These are phyloP conservation scores for Phylloporus scabripes DNA, from an alignment of 768 basidiomycete genomes.

Conservation along the genomic window DNA sequence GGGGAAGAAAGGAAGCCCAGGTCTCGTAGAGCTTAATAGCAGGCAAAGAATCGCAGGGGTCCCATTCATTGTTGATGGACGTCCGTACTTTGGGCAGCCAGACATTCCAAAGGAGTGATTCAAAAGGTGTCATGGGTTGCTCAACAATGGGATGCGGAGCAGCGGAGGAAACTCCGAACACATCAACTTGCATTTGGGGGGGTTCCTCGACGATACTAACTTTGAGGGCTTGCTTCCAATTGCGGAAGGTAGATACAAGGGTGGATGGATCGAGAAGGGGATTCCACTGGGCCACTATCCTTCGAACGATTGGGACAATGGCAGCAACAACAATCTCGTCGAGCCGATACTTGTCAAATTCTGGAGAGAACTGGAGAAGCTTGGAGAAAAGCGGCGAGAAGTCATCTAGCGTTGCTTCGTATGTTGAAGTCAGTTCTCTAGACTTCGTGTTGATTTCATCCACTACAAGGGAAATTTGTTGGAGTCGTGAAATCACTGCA, in stretches of 20 bases:
- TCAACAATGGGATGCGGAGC: conserved; percentile 35
- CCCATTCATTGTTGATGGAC: conserved; percentile 93
- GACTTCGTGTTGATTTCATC: conserved; percentile 63
- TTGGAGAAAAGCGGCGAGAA: conserved; percentile 70
- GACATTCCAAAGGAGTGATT: conserved; percentile 88
- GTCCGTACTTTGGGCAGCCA: conserved; percentile 97
- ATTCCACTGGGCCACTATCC: conserved; percentile 72
- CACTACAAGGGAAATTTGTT: conserved; percentile 70
- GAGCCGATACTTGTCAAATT: conserved; percentile 73
- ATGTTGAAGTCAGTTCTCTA: conserved; percentile 56
- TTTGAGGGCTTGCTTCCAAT: conserved; percentile 65
- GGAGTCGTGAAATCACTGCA: conserved; percentile 71
- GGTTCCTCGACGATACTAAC: conserved; percentile 45
- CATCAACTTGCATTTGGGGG: conserved; percentile 43
- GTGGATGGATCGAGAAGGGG: conserved; percentile 73
- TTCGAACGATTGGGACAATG: conserved; percentile 73
- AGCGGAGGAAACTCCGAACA: conserved; percentile 47
- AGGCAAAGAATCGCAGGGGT: conserved; percentile 61
- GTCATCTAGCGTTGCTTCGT: conserved; percentile 67
- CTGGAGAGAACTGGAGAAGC: conserved; percentile 65
- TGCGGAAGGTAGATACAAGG: conserved; percentile 59
- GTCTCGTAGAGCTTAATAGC: conserved; percentile 81
- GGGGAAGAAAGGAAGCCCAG: conserved; percentile 84
- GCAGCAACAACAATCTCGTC: conserved; percentile 95
- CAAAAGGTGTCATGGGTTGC: conserved; percentile 87